These are phyloP conservation scores for Capillidium rhysosporum DNA, from an alignment of 371 early-diverging fungal genomes.

Conservation along the genomic window DNA sequence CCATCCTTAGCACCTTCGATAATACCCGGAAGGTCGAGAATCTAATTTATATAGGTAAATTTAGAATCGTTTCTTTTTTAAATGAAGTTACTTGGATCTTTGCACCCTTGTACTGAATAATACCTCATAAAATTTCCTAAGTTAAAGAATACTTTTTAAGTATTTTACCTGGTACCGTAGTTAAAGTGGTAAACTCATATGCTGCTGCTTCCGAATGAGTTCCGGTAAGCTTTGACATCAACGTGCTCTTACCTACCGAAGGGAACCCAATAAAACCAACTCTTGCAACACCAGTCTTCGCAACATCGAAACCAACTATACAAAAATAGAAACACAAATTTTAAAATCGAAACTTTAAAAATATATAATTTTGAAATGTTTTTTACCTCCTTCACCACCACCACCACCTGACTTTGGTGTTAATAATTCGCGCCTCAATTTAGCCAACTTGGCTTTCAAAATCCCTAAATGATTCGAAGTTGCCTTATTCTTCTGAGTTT, in stretches of 20 bases:
- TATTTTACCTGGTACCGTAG: constrained; percentile 74
- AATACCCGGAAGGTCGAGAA: constrained; percentile 72
- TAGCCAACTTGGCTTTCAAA: constrained; percentile 97
- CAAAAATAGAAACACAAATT: not conserved
- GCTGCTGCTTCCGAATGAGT: constrained; percentile 92
- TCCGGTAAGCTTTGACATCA: constrained; percentile 95
- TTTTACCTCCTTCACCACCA: constrained; percentile 45
- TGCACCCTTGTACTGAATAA: constrained; percentile 97
- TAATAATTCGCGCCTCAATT: constrained; percentile 80
- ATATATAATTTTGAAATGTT: too few species aligned
- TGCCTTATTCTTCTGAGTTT: constrained; percentile 91
- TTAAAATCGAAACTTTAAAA: not conserved
- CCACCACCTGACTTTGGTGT: constrained; percentile 68
- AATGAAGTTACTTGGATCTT: constrained; percentile 55
- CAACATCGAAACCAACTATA: constrained; percentile 85
- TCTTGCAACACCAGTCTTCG: constrained; percentile 91
- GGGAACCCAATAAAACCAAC: constrained; percentile 92
- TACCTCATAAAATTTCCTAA: constrained; percentile 12
- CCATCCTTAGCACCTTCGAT: constrained; percentile 99
- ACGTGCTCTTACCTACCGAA: constrained; percentile 92
- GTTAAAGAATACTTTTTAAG: not conserved
- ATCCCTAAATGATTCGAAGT: constrained; percentile 97
- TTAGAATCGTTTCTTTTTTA: constrained; percentile 21
- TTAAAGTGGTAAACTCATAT: constrained; percentile 99
- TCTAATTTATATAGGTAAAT: constrained; percentile 22